A percentile compares a stretch with the other conserved stretches of the same genome.
Conservation (phyloP, 352 stramenopile species). For the Pythium coloratum region DNA sequence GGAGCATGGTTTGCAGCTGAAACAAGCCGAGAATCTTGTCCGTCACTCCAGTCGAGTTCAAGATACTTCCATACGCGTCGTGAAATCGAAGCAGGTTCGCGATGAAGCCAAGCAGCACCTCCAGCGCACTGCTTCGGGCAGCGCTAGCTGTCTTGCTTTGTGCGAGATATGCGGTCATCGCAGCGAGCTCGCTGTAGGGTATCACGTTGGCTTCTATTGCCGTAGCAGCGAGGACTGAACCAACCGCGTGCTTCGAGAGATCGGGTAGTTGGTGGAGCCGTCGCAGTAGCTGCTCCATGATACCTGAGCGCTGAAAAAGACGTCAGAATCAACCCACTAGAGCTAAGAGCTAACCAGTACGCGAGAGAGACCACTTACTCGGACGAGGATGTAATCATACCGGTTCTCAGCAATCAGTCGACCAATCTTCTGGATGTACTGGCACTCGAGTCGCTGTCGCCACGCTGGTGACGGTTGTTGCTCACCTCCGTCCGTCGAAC, state of each 20-base stretch:
- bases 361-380: conserved; percentile 32
- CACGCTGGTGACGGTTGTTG: not conserved
- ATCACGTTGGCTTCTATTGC: conserved; percentile 61
- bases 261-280: conserved; percentile 47
- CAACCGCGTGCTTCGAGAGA: conserved; percentile 47
- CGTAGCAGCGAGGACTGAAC: conserved; percentile 54
- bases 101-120: conserved; percentile 38
- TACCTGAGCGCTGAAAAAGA: conserved; percentile 37
- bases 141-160: conserved; percentile 12
- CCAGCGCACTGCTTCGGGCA: conserved; percentile 14
- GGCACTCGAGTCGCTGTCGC: conserved; percentile 36
- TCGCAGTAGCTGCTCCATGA: conserved; percentile 41
- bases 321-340: not conserved
- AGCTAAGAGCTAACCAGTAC: not conserved
- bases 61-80: conserved; percentile 39
- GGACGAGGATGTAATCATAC: conserved; percentile 56
- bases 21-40: conserved; percentile 43
- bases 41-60: conserved; percentile 40
- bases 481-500: not conserved
- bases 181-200: conserved; percentile 45
- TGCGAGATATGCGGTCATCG: conserved; percentile 41
- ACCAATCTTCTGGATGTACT: conserved; percentile 52
- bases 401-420: conserved; percentile 43
- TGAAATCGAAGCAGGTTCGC: conserved; percentile 40
- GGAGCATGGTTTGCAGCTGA: conserved; percentile 35